phyloP scores from a whole-genome alignment of 2,329 filamentous ascomycete genomes.

The Nothophoma quercina region DNA sequence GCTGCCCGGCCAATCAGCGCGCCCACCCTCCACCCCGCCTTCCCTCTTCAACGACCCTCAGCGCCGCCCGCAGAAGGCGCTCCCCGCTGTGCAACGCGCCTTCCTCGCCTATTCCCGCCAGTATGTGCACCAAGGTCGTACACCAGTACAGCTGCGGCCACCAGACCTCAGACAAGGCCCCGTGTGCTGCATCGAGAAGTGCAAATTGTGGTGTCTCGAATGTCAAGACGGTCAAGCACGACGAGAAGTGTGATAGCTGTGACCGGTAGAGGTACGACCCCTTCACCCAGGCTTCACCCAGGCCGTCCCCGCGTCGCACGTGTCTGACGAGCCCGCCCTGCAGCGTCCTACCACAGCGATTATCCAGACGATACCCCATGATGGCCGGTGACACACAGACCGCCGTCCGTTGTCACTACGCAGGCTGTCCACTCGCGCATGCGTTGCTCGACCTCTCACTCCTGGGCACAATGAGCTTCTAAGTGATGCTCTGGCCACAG shows the following conservation, averaged over 20 bases:
- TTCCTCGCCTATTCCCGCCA: slow-evolving; percentile 27
- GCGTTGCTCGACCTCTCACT: slow-evolving; percentile 31
- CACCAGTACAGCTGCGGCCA: slow-evolving; percentile 59
- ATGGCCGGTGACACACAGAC: slow-evolving; percentile 42
- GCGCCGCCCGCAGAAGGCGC: slow-evolving; percentile 33
- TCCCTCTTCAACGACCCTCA: slow-evolving; percentile 20
- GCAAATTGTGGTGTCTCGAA: slow-evolving; percentile 52
- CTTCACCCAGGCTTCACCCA: slow-evolving; percentile 13
- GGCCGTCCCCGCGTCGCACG: slow-evolving; percentile 25
- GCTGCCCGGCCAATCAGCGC: slow-evolving; percentile 37
- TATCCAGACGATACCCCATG: slow-evolving; percentile 45
- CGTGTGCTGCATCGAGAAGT: slow-evolving; percentile 56
- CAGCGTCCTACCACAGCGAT: slow-evolving; percentile 40
- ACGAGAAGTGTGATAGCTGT: slow-evolving; percentile 57
- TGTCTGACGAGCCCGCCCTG: slow-evolving; percentile 36
- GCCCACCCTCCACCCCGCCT: slow-evolving; percentile 32
- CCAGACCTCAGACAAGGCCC: slow-evolving; percentile 52
- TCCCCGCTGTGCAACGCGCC: slow-evolving; percentile 31
- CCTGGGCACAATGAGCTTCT: slow-evolving; percentile 29
- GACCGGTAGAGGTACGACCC: slow-evolving; percentile 51
- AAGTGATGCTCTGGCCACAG: slow-evolving; percentile 32
- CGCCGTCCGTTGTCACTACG: slow-evolving; percentile 34
- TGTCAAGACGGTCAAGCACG: slow-evolving; percentile 56
- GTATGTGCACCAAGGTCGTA: slow-evolving; percentile 58
- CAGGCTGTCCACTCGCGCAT: slow-evolving; percentile 33